Evolutionary conservation across 1,284 basidiomycete species (phyloP), one percentile per base, ranked within the genome.

Genomic region (Albatrellus sp.): DNA sequence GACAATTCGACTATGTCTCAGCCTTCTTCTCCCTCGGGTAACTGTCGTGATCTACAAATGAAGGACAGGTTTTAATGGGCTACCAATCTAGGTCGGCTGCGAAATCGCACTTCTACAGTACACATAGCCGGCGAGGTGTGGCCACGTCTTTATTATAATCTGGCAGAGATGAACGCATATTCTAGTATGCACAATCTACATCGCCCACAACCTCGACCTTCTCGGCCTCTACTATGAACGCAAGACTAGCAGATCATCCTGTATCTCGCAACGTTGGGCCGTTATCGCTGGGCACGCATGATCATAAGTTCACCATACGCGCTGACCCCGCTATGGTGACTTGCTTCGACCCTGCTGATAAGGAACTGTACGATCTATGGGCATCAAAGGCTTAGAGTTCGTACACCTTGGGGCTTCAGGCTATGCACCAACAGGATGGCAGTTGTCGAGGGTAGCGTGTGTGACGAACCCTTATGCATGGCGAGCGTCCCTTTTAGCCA

Each of bases 361-460:
- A 69, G 59, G 79, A 83, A 51, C 63, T 87, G 24, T 85, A 86
- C 52, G 72, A 77, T 42, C 64, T 86, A 9, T 87, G 84, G 83
- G 80, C 67, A 31, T 78, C 80, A 7, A 74, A 55, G 46, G 37
- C 53, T 33, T 66, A 47, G 55, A 4, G 36, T 17, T 14, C 3
- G 10, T n/a, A 2, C n/a, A 13, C 24, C 17, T 43, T 17, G 5
- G 5, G 14, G 13, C 42, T 24, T 9, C 9, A 35, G 16, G 13
- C 5, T 35, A 3, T 17, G 34, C 34, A 35, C 34, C 4, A 13
- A 35, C 34, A 13, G 34, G 10, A 9, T 35, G 9, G 3, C 3
- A 35, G 16, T n/a, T 10, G 32, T 10, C 10, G 32, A 33, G 10
- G 32, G n/a, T n/a, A n/a, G n/a, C 10, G 32, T 33, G 32, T n/a